These are phyloP conservation scores for Aspergillus mulundensis DNA, from an alignment of 495 filamentous ascomycete genomes.

Conservation along the genomic window DNA sequence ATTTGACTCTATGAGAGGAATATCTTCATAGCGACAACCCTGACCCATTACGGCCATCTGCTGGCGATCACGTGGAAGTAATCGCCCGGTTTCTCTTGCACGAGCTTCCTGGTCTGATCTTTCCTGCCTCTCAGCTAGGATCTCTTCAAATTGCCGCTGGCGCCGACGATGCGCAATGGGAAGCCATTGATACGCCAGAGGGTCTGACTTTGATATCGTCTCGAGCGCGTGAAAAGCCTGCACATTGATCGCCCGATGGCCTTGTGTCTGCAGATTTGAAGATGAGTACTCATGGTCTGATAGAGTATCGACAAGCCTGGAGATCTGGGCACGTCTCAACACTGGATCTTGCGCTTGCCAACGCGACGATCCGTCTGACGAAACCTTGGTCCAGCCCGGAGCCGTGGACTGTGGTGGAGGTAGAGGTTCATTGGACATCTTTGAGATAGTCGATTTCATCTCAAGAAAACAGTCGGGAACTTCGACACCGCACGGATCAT, in stretches of 20 bases:
- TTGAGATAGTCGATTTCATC: background rate
- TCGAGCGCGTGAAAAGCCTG: background rate
- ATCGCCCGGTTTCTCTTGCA: background rate
- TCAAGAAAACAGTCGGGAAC: background rate
- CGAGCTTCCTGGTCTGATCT: background rate
- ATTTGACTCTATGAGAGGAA: background rate
- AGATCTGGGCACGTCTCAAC: background rate
- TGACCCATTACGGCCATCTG: background rate
- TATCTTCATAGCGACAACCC: slow-evolving; percentile 1
- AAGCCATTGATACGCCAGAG: background rate
- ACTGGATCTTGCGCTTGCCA: background rate
- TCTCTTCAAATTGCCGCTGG: background rate
- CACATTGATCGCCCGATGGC: background rate
- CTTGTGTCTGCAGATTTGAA: background rate
- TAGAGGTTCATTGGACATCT: background rate
- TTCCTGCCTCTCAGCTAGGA: slow-evolving; percentile 1
- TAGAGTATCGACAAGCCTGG: background rate
- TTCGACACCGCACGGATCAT: background rate
- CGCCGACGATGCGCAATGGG: background rate
- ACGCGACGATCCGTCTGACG: background rate
- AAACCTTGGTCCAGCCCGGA: background rate
- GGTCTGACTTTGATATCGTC: background rate
- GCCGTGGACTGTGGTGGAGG: background rate
- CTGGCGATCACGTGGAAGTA: background rate
- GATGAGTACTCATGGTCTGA: background rate